Percentiles rank a stretch among this genome's conserved stretches.
These are phyloP conservation scores for Inga leiocalycina DNA, from an alignment of 306 rosid genomes.

Conservation along the genomic window DNA sequence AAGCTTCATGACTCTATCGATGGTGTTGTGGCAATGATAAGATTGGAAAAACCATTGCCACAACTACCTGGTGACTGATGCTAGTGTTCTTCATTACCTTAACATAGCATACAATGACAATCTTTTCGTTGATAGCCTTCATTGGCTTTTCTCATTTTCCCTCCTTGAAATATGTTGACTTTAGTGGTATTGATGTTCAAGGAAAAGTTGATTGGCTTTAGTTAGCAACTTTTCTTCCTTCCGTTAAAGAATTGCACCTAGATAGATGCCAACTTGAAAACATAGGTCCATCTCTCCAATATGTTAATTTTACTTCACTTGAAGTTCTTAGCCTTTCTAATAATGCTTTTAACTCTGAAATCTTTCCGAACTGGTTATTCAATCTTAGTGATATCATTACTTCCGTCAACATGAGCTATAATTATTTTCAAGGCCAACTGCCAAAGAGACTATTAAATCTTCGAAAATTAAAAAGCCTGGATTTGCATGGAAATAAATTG, in stretches of 20 bases:
- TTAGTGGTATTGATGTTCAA: neutral
- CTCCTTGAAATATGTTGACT: too few relatives aligned
- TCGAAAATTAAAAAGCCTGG: neutral
- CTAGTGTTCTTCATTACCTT: neutral
- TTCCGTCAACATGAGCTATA: neutral
- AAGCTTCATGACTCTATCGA: too few relatives aligned
- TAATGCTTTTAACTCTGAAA: neutral
- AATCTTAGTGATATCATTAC: neutral
- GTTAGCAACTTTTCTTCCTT: neutral
- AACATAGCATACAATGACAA: neutral
- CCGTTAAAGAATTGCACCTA: neutral
- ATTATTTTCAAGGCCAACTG: neutral
- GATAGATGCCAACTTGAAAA: neutral
- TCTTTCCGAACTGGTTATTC: neutral
- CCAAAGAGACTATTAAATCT: neutral
- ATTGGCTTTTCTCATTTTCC: neutral
- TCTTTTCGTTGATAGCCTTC: neutral
- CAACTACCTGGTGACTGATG: too few relatives aligned
- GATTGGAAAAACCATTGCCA: too few relatives aligned
- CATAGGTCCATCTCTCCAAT: neutral
- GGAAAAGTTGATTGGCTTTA: neutral
- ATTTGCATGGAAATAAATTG: neutral
- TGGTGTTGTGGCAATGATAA: too few relatives aligned
- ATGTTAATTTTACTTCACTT: neutral
- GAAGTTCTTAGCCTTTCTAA: neutral